A percentile compares a stretch with the other conserved stretches of the same genome.
These are phyloP conservation scores for Starmerella vaccinii DNA, from an alignment of 805 yeast species.

Conservation along the genomic window DNA sequence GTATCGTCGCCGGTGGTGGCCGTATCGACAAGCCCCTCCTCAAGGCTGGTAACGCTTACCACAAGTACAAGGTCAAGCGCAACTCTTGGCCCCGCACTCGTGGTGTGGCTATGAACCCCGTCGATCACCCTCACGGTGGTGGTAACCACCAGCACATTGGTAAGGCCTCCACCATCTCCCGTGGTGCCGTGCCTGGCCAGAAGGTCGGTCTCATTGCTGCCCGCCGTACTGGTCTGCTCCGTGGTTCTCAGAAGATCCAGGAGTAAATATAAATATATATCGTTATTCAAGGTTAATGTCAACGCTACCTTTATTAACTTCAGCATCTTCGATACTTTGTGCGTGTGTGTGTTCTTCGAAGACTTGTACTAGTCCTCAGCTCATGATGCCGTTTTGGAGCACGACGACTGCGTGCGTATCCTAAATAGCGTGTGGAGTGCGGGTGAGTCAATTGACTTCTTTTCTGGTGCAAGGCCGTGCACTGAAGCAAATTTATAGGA, in stretches of 20 bases:
- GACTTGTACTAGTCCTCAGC: neutral
- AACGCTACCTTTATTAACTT: neutral
- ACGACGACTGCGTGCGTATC: too few relatives aligned
- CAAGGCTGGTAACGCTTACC: slow-evolving; percentile 99
- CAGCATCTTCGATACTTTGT: neutral
- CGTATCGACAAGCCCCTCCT: slow-evolving; percentile 99
- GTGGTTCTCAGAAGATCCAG: slow-evolving; percentile 96
- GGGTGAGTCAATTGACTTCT: too few relatives aligned
- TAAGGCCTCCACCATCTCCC: slow-evolving; percentile 98
- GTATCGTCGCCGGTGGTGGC: slow-evolving; percentile 99
- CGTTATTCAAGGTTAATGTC: slow-evolving; percentile 14
- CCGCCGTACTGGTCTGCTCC: slow-evolving; percentile 99
- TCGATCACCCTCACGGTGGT: slow-evolving; percentile 99
- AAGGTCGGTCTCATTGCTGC: slow-evolving; percentile 99
- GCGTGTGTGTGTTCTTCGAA: neutral
- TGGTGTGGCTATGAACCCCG: slow-evolving; percentile 99
- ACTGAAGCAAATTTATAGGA: too few relatives aligned
- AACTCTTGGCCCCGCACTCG: slow-evolving; percentile 99
- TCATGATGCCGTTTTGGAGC: too few relatives aligned
- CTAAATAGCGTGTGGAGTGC: too few relatives aligned
- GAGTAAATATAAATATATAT: slow-evolving; percentile 38
- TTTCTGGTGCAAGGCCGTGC: too few relatives aligned
- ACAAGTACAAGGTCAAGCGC: slow-evolving; percentile 98
- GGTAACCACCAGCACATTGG: slow-evolving; percentile 99
- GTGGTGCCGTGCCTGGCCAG: slow-evolving; percentile 99